Base-by-base conservation (phyloP, 2,329 filamentous ascomycete species). In the Aureobasidium sp. region DNA sequence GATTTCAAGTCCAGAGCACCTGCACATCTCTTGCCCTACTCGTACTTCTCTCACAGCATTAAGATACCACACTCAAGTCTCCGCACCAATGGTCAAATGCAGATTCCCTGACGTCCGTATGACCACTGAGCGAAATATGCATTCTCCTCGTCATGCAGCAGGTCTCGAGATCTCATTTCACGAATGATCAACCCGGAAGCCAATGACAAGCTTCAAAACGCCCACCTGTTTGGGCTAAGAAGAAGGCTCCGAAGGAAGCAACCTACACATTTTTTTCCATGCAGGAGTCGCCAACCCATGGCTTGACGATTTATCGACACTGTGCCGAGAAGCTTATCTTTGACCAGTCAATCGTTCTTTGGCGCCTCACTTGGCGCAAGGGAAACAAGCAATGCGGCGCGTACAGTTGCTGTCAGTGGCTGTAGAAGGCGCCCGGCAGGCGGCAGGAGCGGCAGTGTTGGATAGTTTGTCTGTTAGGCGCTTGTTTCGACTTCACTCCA, bases 381-480 rank as follows among this genome's bases (percentile, higher is more conserved):
- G 3, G n/a, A 57, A 29, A 57, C 36, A 57, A 57, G 53, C 53
- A 57, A 57, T 46, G 41, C 53, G 27, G 53, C 53, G 27, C 10
- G 15, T 34, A 29, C 8, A n/a, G 13, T n/a, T n/a, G 51, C 51
- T 55, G 51, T 43, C 8, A 9, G 51, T 55, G 51, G 37, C 51
- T 36, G 51, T 43, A 53, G 20, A 5, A 43, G 39, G 27, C 39
- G 41, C 27, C 27, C 53, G 53, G 53, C 27, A 44, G n/a, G 53
- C 53, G 39, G 53, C 53, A 57, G 29, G 7, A 36, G 53, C 53
- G 53, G 39, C 43, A 46, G 26, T 10, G 41, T 46, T 36, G 43
- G 39, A 17, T 17, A 17, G 9, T 34, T 41, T 46, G 17, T 1
- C 27, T 44, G 17, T 8, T 3, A 24, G 41, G 53, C 39, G 53